Evolutionary conservation across 2,329 filamentous ascomycete genomes (phyloP), one percentile per base, ranked within the genome.

Genomic region (Scolecobasidium constrictum): DNA sequence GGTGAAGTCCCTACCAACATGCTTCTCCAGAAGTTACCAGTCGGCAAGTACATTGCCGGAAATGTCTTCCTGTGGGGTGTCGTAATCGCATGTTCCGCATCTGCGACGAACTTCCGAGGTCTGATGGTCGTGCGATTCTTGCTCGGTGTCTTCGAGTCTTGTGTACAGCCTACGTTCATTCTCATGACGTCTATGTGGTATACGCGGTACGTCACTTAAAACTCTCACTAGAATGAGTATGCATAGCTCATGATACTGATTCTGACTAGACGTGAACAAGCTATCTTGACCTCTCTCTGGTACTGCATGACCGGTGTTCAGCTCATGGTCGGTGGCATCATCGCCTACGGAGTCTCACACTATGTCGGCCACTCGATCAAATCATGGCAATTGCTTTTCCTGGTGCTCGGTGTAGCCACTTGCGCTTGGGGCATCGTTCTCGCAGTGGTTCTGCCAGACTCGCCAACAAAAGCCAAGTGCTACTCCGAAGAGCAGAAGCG

Each of bases 261-360:
- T 41, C 28, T 18, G 23, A 42, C 23, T 13, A 45, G 49, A 35
- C 72, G 80, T 44, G 80, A 84, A 51, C 81, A 85, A 53, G 72
- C 78, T 0, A 58, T 71, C 0, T 72, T 75, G 4, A 77, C 83
- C 3, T 80, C 78, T 0, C 82, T 77, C 57, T 85, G 80, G 80
- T 75, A 67, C 46, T 83, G 82, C 75, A 85, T 84, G 78, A 86
- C 85, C 54, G 81, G 81, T 2, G 71, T 68, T 1, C 81, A 85
- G 54, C 81, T 84, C 53, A 79, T 85, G 39, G 77, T 83, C 7
- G 81, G 81, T 22, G 81, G 81, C 79, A 79, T 1, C 83, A 83
- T 79, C 69, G 77, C 6, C 79, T 80, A 18, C 78, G 80, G 56
- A 83, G 78, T 57, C 81, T 79, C 54, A 68, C 66, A 47, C 52